These are phyloP conservation scores for Mycosphaerelloides madeirae DNA, from an alignment of 2,329 filamentous ascomycete species.

Conservation along the genomic window DNA sequence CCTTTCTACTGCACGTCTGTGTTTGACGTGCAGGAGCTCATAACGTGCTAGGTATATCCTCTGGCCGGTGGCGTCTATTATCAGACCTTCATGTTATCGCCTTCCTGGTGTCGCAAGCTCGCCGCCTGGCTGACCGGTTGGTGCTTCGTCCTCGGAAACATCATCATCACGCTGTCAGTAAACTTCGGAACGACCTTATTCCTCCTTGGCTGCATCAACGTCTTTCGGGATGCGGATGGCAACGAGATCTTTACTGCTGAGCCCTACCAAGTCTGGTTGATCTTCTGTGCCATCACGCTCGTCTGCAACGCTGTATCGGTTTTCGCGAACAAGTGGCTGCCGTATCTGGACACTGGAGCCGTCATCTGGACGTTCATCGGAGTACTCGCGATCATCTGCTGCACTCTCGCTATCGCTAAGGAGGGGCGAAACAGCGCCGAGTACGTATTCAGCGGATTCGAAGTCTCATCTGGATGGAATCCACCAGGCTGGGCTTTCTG, in stretches of 20 bases:
- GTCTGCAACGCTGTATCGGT: conserved; percentile 49
- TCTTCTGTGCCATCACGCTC: conserved; percentile 48
- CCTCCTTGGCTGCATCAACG: conserved; percentile 52
- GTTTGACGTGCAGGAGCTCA: conserved; percentile 3
- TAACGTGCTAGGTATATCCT: conserved; percentile 37
- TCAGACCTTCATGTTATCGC: conserved; percentile 70
- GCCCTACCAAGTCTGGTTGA: conserved; percentile 45
- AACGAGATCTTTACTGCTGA: conserved; percentile 42
- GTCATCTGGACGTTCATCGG: conserved; percentile 72
- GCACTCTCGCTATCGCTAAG: conserved; percentile 62
- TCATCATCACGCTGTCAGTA: conserved; percentile 77
- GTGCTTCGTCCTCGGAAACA: conserved; percentile 73
- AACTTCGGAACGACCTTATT: conserved; percentile 65
- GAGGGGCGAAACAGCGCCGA: conserved; percentile 58
- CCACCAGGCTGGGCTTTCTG: conserved; percentile 66
- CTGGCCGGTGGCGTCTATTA: conserved; percentile 68
- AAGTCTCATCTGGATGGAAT: conserved; percentile 63
- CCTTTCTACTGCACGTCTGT: background rate
- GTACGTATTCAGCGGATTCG: conserved; percentile 66
- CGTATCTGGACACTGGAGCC: conserved; percentile 64
- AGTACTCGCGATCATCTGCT: conserved; percentile 60
- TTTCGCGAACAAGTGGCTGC: conserved; percentile 51
- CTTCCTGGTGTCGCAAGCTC: conserved; percentile 56
- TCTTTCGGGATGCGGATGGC: conserved; percentile 47
- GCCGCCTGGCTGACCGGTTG: conserved; percentile 70